Evolutionary conservation across 208 protist species (phyloP), one percentile per base, ranked within the genome.

Genomic region (Acanthamoeba quina): DNA sequence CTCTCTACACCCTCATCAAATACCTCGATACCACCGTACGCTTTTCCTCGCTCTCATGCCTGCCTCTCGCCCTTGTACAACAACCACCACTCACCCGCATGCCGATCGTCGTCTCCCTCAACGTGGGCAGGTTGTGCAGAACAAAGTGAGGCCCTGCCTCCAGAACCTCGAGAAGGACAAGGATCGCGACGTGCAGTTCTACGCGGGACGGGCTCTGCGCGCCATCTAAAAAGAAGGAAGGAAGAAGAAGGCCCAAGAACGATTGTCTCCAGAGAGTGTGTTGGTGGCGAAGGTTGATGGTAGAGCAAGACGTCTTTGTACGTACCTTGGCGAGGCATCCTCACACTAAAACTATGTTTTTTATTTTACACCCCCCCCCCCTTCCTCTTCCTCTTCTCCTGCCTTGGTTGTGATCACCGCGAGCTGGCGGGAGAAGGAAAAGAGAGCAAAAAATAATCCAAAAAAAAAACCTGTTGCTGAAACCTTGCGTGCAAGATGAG

Each of bases 111-210:
- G 26, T 72, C 29, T 72, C 29, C 7, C 26, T 26, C 21, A 74
- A 80, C 34, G 44, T 5, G n/a, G 7, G 68, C 31, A 90, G 52
- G 60, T 60, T 49, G 94, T 96, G 26, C 94, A 96, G 74, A 62
- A 54, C 31, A 54, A 94, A 49, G 94, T 98, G 49, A 96, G 96
- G 90, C 97, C 97, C 31, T 56, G 29, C 37, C 95, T 98, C 2
- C 13, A 54, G 19, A 72, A 80, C 24, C 89, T 98, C 5, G 10
- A 70, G 3, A 83, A 95, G 26, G 97, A 98, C 90, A 66, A 52
- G 54, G 98, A 98, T 92, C 80, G 85, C 62, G 98, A 98, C 94
- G 98, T 98, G 54, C 96, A 97, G 94, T 98, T 96, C 88, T 98
- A 97, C 89, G 97, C 97, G 5, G 34, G 19, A 6, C 95, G 95